phyloP scores from a whole-genome alignment of 352 stramenopile species.

The Phytopythium ostracodes region DNA sequence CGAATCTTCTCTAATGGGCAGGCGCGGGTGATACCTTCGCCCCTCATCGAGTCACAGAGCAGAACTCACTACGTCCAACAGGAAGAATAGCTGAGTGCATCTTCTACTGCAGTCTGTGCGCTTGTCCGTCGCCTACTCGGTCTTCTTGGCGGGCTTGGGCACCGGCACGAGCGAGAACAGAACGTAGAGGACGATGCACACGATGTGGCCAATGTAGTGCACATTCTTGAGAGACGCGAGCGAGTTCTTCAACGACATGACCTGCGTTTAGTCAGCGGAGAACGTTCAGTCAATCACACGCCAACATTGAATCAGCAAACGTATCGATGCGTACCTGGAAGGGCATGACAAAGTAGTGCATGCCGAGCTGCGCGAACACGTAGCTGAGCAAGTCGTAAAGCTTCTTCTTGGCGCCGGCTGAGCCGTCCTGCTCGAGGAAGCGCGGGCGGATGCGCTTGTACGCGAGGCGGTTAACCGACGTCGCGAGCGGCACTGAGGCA shows the following conservation, averaged over 20 bases:
- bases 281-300: slow-evolving; percentile 3
- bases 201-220: slow-evolving; percentile 69
- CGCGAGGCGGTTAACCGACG: slow-evolving; percentile 61
- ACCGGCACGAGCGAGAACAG: slow-evolving; percentile 61
- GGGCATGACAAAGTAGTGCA: slow-evolving; percentile 73
- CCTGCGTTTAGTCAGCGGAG: slow-evolving; percentile 10
- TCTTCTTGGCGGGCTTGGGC: slow-evolving; percentile 55
- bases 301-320: neutral
- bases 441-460: slow-evolving; percentile 60
- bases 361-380: slow-evolving; percentile 37
- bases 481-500: slow-evolving; percentile 62
- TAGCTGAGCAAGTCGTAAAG: slow-evolving; percentile 58
- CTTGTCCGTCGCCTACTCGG: slow-evolving; percentile 24
- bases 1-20: too few species aligned
- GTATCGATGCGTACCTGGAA: slow-evolving; percentile 39
- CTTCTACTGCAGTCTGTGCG: too few species aligned
- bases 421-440: slow-evolving; percentile 61
- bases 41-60: too few species aligned
- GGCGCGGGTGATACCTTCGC: too few species aligned
- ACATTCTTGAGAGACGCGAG: slow-evolving; percentile 58
- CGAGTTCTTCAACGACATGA: slow-evolving; percentile 70
- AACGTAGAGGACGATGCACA: slow-evolving; percentile 56
- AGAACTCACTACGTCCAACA: too few species aligned
- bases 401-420: slow-evolving; percentile 42
- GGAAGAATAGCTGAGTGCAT: too few species aligned